phyloP scores from a whole-genome alignment of 441 rosid genomes.

The Syzygium malaccense region DNA sequence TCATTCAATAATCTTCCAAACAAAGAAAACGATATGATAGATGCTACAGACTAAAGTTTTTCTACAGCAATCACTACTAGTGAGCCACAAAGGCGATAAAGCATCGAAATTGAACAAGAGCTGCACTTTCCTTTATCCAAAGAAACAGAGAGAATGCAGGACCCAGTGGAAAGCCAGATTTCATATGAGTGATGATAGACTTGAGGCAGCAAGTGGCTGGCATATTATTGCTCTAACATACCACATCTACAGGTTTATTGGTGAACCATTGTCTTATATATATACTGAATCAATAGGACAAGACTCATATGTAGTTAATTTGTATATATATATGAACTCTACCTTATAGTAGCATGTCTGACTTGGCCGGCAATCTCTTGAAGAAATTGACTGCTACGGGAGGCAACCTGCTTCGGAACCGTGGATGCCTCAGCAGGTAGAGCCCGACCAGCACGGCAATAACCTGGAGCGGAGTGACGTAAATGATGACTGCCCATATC shows the following conservation, averaged over 20 bases:
- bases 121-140: background rate
- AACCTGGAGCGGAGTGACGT: background rate
- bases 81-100: background rate
- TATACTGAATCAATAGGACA: background rate
- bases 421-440: background rate
- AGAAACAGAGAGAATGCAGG: background rate
- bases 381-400: conserved; percentile 1
- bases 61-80: background rate
- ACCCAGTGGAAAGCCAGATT: background rate
- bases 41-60: background rate
- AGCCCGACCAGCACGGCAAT: background rate
- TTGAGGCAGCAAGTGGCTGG: background rate
- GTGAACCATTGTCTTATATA: background rate
- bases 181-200: background rate
- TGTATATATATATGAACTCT: background rate
- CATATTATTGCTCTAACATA: background rate
- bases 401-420: background rate
- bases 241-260: background rate
- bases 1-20: background rate
- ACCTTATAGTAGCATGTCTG: conserved; percentile 1
- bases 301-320: background rate
- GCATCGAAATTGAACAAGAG: background rate
- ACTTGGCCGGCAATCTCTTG: conserved; percentile 2
- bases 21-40: background rate
- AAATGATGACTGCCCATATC: background rate